Base-by-base conservation (phyloP, 805 yeast genomes). In the Spathaspora passalidarum region DNA sequence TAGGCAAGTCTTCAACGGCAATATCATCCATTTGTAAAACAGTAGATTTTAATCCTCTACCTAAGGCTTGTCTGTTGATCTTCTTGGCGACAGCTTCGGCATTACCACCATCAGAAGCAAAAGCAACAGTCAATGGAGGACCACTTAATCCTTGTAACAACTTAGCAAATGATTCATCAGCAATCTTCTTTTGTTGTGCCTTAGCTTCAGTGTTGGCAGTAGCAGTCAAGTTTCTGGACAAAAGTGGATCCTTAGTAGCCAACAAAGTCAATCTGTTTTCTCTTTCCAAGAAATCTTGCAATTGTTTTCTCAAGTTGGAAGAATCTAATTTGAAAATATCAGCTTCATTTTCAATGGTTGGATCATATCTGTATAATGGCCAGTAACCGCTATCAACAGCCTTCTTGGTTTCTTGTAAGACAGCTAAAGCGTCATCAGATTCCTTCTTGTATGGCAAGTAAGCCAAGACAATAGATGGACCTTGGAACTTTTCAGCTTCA, bases 301-400 rank as follows among this genome's bases (percentile, higher is more conserved):
- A 73, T 55, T 86, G 88, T 56, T 82, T 81, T 63, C 83, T 83
- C 59, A 92, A 80, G 45, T 82, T 82, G 13, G 91, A 81, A 4
- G 97, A 90, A 64, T 92, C 97, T 45, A 92, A 76, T 56, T 81
- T 81, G 76, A 92, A 92, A n/a, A 81, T 79, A 29, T 72, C 75
- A 3, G 67, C 62, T 14, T 70, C 77, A 32, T 69, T 70, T 40
- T 73, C 77, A 42, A 75, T 64, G 8, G 63, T 52, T 46, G 97
- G 96, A 56, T 88, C 78, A 69, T 78, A 92, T 62, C 97, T 78
- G 71, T 91, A 92, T 50, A 92, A 76, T 40, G 98, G 98, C 96
- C 97, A 90, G 70, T 86, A 85, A n/a, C 98, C 98, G 26, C 90
- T 73, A 57, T 88, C 97, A 39, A 92, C 96, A 18, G 96, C 92